Percentiles rank a stretch among this genome's conserved stretches.
Evolutionary conservation across 2,329 filamentous ascomycete species (phyloP).

Genomic region (Akanthomyces muscarius): DNA sequence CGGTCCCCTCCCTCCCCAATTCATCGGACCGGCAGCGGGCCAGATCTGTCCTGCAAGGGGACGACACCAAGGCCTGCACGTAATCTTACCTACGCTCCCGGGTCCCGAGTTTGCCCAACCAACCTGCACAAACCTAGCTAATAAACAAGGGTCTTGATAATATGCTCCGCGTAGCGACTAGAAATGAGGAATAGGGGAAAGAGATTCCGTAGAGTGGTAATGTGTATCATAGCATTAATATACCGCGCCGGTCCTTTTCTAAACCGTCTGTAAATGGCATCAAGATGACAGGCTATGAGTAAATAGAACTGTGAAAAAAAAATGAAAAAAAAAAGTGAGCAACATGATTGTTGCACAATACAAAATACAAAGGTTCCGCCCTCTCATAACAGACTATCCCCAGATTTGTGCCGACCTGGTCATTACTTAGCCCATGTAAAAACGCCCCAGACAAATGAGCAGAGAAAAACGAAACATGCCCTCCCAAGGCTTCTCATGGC

Average conservation of each 20-base stretch:
- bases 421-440: no score
- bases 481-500: not conserved
- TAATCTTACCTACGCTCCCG: not conserved
- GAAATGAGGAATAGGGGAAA: not conserved
- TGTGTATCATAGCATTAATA: not conserved
- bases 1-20: no score
- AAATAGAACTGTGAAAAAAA: not conserved
- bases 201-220: not conserved
- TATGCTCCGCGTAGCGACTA: no score
- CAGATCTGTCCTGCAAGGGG: constrained; percentile 7
- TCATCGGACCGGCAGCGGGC: no score
- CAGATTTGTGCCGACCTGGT: no score
- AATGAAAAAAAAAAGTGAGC: not conserved
- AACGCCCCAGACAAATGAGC: no score
- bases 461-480: not conserved
- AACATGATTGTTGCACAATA: not conserved
- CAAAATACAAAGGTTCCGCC: no score
- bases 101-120: no score
- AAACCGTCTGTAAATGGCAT: no score
- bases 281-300: not conserved
- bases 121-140: no score
- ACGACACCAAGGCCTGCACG: not conserved
- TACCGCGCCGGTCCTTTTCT: not conserved
- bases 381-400: no score
- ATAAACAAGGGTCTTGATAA: no score